Base-by-base conservation (phyloP, 768 basidiomycete species). In the Cystobasidium tubakii region DNA sequence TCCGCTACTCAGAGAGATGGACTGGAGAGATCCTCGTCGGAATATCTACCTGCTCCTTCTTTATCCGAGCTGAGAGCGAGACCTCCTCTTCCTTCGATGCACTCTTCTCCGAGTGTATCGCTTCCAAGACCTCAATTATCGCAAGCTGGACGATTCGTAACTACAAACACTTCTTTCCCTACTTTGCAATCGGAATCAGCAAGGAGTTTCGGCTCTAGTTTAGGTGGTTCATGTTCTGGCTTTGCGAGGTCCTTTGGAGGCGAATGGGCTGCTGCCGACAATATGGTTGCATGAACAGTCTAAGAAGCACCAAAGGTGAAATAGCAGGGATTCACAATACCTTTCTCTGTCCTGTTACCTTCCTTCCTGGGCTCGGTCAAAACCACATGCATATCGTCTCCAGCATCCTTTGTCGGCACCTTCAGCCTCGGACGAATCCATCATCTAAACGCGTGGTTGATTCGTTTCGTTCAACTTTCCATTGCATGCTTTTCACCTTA, bases 11-110 rank as follows among this genome's bases (percentile, higher is more conserved):
- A 50, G 46, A 53, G 69, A 60, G 69, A 71, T 15, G 54, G 54
- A 1, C 17, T 71, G 21, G 44, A n/a, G 15, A 54, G 69, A 10
- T 27, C 50, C 4, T 33, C 34, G 4, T 55, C 50, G 10, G 69
- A 71, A 29, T 71, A 71, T 25, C 69, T 43, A 1, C 69, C 69
- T 55, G 69, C 69, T 31, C 69, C 69, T 9, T 54, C 46, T 12
- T 15, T 19, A 21, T 4, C 21, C 7, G 46, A 50, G 46, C 7
- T 19, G 21, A 50, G 46, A 50, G 46, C 21, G 10, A 50, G 21
- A 50, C 46, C 46, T 17, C 21, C 46, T 9, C 21, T 50, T 3
- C 21, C 46, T 17, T 50, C 46, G 46, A n/a, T n/a, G 46, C 46
- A 50, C 12, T 9, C 46, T n/a, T 17, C 46, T 50, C 9, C 46